phyloP scores from a whole-genome alignment of 768 basidiomycete species.

The Candolleomyces aberdarensis region DNA sequence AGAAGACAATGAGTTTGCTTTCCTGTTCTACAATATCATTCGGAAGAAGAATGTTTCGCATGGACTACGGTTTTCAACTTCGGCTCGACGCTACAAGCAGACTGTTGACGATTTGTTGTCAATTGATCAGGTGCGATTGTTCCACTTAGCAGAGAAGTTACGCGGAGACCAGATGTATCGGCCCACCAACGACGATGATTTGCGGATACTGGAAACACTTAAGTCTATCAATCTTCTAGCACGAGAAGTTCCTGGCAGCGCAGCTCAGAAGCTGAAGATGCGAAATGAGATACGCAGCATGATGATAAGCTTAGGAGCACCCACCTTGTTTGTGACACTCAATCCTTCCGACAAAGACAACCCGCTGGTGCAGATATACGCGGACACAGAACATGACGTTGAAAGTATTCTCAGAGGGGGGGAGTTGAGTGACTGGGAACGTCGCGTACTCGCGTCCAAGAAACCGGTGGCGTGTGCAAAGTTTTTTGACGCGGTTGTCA shows the following conservation, averaged over 20 bases:
- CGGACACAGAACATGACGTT: neutral
- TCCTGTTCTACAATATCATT: no score
- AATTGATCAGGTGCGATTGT: neutral
- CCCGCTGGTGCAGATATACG: neutral
- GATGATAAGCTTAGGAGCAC: neutral
- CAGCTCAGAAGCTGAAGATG: neutral
- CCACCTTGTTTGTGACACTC: neutral
- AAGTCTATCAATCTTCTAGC: neutral
- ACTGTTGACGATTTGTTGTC: no score
- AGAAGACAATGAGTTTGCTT: no score
- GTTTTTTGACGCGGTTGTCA: no score
- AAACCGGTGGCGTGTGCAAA: no score
- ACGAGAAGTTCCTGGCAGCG: neutral
- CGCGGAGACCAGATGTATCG: neutral
- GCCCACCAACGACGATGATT: neutral
- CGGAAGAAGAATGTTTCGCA: no score
- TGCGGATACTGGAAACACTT: neutral
- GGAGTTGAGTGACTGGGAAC: no score
- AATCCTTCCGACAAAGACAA: neutral
- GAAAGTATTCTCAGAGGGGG: no score
- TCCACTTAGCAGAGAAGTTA: neutral
- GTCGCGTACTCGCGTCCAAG: neutral
- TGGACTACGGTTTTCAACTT: no score
- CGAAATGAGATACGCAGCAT: neutral
- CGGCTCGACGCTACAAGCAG: no score